Conservation (phyloP, 495 filamentous ascomycete genomes). For the Parmelia sp. region DNA sequence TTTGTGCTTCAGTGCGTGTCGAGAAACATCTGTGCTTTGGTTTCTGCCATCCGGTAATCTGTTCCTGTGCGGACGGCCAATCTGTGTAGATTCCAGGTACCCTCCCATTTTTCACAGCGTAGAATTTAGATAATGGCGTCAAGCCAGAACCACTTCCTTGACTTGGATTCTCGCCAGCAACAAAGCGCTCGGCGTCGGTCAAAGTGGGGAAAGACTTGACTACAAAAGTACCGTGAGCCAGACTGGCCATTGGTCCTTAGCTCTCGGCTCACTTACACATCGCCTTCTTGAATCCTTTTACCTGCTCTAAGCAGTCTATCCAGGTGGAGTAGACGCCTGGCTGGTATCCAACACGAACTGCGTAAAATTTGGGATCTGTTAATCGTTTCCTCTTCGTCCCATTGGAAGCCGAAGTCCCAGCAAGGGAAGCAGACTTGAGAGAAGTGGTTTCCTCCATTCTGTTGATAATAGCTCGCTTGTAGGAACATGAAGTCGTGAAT, state of each 20-base stretch:
- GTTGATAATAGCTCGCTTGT: not conserved
- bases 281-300: slow-evolving; percentile 78
- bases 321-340: slow-evolving; percentile 87
- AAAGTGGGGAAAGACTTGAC: slow-evolving; percentile 77
- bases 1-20: slow-evolving; percentile 70
- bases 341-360: slow-evolving; percentile 66
- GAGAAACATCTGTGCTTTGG: slow-evolving; percentile 78
- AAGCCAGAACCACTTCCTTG: slow-evolving; percentile 32
- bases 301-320: slow-evolving; percentile 73
- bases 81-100: slow-evolving; percentile 84
- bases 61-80: slow-evolving; percentile 70
- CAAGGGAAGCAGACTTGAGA: slow-evolving; percentile 19
- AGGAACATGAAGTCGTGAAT: not conserved
- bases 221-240: slow-evolving; percentile 32
- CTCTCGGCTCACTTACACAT: slow-evolving; percentile 50
- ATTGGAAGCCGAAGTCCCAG: slow-evolving; percentile 35
- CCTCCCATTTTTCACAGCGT: slow-evolving; percentile 76
- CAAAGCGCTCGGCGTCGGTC: slow-evolving; percentile 72
- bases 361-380: slow-evolving; percentile 70
- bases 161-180: slow-evolving; percentile 53
- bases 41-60: slow-evolving; percentile 68
- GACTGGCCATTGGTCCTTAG: slow-evolving; percentile 21
- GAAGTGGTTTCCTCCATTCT: slow-evolving; percentile 23
- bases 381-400: slow-evolving; percentile 61
- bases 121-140: slow-evolving; percentile 50